phyloP scores from a whole-genome alignment of 106 monocot genomes.

The Allium sativum region DNA sequence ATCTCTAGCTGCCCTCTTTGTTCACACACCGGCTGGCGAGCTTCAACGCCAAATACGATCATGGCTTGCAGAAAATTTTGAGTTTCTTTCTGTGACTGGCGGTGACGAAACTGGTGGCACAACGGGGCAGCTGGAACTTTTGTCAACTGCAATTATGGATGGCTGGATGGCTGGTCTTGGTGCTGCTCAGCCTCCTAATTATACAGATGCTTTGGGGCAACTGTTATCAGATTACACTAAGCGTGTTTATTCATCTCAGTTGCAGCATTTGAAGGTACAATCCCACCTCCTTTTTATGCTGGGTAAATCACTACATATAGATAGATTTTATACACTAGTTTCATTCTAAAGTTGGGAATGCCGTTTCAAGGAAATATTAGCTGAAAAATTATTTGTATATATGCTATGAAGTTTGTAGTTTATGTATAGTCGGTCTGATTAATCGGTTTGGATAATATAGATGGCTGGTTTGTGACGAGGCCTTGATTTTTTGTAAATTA shows the following conservation, averaged over 20 bases:
- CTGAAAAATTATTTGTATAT: too few relatives aligned
- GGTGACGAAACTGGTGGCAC: conserved; percentile 57
- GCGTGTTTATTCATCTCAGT: conserved; percentile 76
- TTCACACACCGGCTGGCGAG: conserved; percentile 98
- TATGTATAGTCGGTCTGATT: too few relatives aligned
- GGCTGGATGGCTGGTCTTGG: conserved; percentile 99
- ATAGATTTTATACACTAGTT: too few relatives aligned
- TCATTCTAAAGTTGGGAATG: too few relatives aligned
- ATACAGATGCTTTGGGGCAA: conserved; percentile 91
- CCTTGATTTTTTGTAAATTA: too few relatives aligned
- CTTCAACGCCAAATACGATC: conserved; percentile 90
- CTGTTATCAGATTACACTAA: conserved; percentile 88
- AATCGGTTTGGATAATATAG: too few relatives aligned
- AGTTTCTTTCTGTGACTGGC: conserved; percentile 79
- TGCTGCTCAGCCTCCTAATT: conserved; percentile 55
- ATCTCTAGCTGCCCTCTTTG: conserved; percentile 90
- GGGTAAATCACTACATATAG: too few relatives aligned
- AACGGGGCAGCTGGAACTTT: conserved; percentile 72
- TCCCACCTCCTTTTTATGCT: neutral
- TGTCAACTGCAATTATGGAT: conserved; percentile 99
- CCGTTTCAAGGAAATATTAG: too few relatives aligned
- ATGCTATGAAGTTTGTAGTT: too few relatives aligned
- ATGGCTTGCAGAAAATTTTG: conserved; percentile 97
- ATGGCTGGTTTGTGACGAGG: too few relatives aligned
- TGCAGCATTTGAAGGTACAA: conserved; percentile 91